Conservation (phyloP, 352 stramenopile species). For the Phytophthora aleatoria region DNA sequence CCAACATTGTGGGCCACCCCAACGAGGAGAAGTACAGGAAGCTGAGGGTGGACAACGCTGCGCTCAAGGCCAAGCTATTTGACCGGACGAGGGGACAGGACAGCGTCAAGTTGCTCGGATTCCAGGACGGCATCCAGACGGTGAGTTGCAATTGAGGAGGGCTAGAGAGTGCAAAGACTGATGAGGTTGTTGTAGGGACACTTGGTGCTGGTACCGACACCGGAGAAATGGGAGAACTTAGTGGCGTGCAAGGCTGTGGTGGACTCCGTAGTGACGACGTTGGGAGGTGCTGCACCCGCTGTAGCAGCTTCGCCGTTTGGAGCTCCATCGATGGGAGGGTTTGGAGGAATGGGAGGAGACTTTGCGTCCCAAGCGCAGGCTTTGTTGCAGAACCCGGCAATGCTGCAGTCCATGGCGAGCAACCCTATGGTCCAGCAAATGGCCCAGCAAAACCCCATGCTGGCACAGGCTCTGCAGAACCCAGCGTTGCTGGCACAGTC, state of each 20-base stretch:
- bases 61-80: constrained; percentile 67
- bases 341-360: constrained; percentile 32
- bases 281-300: constrained; percentile 10
- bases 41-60: constrained; percentile 69
- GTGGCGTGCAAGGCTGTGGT: constrained; percentile 69
- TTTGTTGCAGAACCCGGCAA: constrained; percentile 81
- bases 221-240: constrained; percentile 79
- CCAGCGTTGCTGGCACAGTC: constrained; percentile 72
- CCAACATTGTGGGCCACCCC: constrained; percentile 77
- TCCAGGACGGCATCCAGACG: constrained; percentile 70
- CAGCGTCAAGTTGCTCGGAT: constrained; percentile 69
- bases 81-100: constrained; percentile 60
- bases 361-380: constrained; percentile 62
- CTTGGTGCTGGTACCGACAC: constrained; percentile 71
- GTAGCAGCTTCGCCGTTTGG: constrained; percentile 14
- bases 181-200: constrained; percentile 42
- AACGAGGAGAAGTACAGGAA: constrained; percentile 83
- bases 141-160: constrained; percentile 29
- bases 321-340: constrained; percentile 22
- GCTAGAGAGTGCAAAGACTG: not conserved
- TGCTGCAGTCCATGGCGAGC: constrained; percentile 66
- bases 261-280: constrained; percentile 40
- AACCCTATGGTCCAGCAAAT: constrained; percentile 85
- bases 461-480: constrained; percentile 78
- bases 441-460: constrained; percentile 77